Evolutionary conservation across 345 rosid genomes (phyloP), one percentile per base, ranked within the genome.

Genomic region (Barbarea vulgaris): DNA sequence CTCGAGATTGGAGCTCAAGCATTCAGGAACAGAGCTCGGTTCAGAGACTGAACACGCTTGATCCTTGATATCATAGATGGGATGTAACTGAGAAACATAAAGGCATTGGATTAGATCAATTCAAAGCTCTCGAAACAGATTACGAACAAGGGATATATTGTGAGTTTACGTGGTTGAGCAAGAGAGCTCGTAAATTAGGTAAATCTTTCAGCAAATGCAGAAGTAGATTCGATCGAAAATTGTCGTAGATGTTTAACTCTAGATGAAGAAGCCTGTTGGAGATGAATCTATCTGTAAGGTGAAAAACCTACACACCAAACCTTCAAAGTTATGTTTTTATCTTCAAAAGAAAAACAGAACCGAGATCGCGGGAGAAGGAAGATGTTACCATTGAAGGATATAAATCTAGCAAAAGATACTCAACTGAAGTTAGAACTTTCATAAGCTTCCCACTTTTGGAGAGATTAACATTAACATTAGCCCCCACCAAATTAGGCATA

Each of bases 11-110:
- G 48, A 48, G 47, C 58, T 21, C 59, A 71, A 48, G 28, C 67
- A 71, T 47, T 71, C 18, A 34, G 67, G 67, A 71, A 71, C 68
- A 8, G 59, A 37, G 50, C 50, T 67, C n/a, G n/a, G n/a, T n/a
- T n/a, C n/a, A n/a, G n/a, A n/a, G n/a, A n/a, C n/a, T n/a, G n/a
- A n/a, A n/a, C n/a, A 4, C 0, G 9, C 28, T 30, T 28, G 70
- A 47, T 48, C 70, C 5, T 31, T 18, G 19, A 50, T 33, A 31
- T 4, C 12, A 53, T 53, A 53, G 58, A 2, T 4, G 18, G 6
- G 7, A 66, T 50, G 70, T 12, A 1, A 8, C 70, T 50, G 58
- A 33, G 14, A 24, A 24, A 11, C 27, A 69, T 15, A 18, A 52
- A 39, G 8, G 2, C 24, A 72, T 50, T 19, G 30, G 2, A 37